These are phyloP conservation scores for Colletotrichum chlorophyti DNA, from an alignment of 2,329 filamentous ascomycete species.

Conservation along the genomic window DNA sequence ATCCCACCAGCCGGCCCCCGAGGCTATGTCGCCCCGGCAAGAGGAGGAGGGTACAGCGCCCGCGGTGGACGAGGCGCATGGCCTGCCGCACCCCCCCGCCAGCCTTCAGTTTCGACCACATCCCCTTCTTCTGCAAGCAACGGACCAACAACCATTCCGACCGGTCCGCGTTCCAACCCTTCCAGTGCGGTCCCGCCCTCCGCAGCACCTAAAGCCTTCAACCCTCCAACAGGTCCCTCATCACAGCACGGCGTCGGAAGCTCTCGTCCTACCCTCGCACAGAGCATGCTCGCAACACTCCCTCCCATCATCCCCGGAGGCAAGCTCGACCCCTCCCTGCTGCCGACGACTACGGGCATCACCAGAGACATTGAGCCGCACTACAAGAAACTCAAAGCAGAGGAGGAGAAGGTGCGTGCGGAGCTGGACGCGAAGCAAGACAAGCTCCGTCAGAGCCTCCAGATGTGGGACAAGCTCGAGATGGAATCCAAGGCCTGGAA, in stretches of 20 bases:
- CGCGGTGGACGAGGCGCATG: slow-evolving; percentile 56
- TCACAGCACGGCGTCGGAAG: slow-evolving; percentile 41
- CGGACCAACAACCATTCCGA: slow-evolving; percentile 52
- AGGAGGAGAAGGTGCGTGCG: slow-evolving; percentile 63
- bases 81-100: slow-evolving; percentile 37
- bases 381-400: slow-evolving; percentile 60
- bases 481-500: slow-evolving; percentile 61
- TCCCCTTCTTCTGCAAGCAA: slow-evolving; percentile 46
- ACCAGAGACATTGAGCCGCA: slow-evolving; percentile 62
- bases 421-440: slow-evolving; percentile 62
- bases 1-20: slow-evolving; percentile 61
- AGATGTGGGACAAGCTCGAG: slow-evolving; percentile 60
- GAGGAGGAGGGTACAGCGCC: slow-evolving; percentile 49
- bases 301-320: slow-evolving; percentile 61
- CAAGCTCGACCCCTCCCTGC: slow-evolving; percentile 56
- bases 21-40: slow-evolving; percentile 55
- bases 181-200: slow-evolving; percentile 44
- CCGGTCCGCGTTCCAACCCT: slow-evolving; percentile 50
- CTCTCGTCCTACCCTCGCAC: slow-evolving; percentile 55
- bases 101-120: slow-evolving; percentile 40
- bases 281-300: slow-evolving; percentile 58
- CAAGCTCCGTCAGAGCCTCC: slow-evolving; percentile 58
- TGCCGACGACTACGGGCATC: slow-evolving; percentile 52
- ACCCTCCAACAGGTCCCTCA: slow-evolving; percentile 62
- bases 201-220: slow-evolving; percentile 53